Conservation (phyloP, 1,284 basidiomycete genomes). For the Boletus smithii region DNA sequence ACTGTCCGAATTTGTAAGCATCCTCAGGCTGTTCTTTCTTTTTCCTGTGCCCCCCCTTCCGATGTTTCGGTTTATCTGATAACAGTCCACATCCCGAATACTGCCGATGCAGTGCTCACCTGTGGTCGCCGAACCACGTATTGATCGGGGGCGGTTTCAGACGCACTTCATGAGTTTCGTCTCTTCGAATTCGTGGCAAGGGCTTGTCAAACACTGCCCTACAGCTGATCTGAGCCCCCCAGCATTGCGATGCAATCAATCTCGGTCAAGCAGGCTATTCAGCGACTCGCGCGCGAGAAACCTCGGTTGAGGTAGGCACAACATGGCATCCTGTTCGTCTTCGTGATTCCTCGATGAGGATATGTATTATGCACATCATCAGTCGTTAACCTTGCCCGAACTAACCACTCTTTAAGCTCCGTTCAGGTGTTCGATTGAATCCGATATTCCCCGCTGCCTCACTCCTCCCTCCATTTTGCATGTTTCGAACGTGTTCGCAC, state of each 20-base stretch:
- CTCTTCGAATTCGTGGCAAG: slow-evolving; percentile 21
- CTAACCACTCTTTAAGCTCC: slow-evolving; percentile 29
- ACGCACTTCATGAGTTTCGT: slow-evolving; percentile 16
- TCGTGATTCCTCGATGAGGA: slow-evolving; percentile 9
- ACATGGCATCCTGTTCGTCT: slow-evolving; percentile 12
- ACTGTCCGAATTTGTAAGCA: slow-evolving; percentile 4
- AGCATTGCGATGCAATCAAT: slow-evolving; percentile 9
- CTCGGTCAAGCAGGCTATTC: slow-evolving; percentile 13
- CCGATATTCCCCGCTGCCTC: slow-evolving; percentile 25
- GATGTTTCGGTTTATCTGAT: slow-evolving; percentile 22
- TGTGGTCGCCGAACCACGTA: slow-evolving; percentile 28
- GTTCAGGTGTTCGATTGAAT: slow-evolving; percentile 16
- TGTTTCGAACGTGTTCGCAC: slow-evolving; percentile 16
- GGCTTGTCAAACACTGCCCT: slow-evolving; percentile 24
- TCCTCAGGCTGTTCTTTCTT: slow-evolving; percentile 5
- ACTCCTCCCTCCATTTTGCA: slow-evolving; percentile 16
- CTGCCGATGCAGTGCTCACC: slow-evolving; percentile 21
- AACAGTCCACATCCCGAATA: slow-evolving; percentile 5
- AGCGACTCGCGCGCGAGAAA: slow-evolving; percentile 13
- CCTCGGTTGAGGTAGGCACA: slow-evolving; percentile 6
- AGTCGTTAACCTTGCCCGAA: slow-evolving; percentile 9
- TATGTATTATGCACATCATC: slow-evolving; percentile 9
- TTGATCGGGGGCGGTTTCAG: slow-evolving; percentile 28
- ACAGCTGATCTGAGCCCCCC: slow-evolving; percentile 7
- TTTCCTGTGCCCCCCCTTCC: slow-evolving; percentile 7